phyloP scores from a whole-genome alignment of 228 moss, liverwort and hornwort genomes.

The Sphagnum fallax region DNA sequence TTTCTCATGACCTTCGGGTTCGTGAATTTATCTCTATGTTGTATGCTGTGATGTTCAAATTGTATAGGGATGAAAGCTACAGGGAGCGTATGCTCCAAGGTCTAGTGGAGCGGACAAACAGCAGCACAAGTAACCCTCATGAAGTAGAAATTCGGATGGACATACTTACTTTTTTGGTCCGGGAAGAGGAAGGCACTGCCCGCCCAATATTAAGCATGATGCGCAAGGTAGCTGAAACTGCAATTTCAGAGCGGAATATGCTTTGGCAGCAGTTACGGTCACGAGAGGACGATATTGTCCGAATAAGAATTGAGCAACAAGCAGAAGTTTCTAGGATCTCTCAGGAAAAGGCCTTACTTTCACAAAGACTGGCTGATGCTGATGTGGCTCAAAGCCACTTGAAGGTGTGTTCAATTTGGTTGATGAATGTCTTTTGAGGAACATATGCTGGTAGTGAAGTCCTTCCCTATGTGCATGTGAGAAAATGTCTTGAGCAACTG shows the following conservation, averaged over 20 bases:
- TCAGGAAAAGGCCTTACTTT: slow-evolving; percentile 67
- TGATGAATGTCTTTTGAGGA: neutral
- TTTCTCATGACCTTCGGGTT: slow-evolving; percentile 69
- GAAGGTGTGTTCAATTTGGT: slow-evolving; percentile 44
- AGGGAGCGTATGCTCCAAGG: slow-evolving; percentile 87
- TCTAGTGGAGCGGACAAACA: slow-evolving; percentile 75
- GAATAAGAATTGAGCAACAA: slow-evolving; percentile 67
- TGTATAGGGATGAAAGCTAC: slow-evolving; percentile 80
- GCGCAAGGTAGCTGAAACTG: slow-evolving; percentile 70
- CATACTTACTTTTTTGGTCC: slow-evolving; percentile 77
- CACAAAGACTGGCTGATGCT: slow-evolving; percentile 71
- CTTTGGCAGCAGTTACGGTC: slow-evolving; percentile 80
- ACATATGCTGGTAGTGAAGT: neutral
- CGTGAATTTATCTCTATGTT: slow-evolving; percentile 83
- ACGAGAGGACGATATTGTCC: slow-evolving; percentile 63
- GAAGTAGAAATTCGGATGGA: slow-evolving; percentile 91
- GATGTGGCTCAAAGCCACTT: slow-evolving; percentile 71
- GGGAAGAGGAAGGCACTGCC: slow-evolving; percentile 89
- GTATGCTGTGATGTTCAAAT: slow-evolving; percentile 95
- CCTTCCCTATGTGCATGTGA: too few relatives aligned
- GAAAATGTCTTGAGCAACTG: too few relatives aligned
- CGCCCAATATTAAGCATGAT: slow-evolving; percentile 82
- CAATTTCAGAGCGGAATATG: slow-evolving; percentile 67
- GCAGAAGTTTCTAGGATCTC: slow-evolving; percentile 61
- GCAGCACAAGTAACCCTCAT: slow-evolving; percentile 73